Conservation (phyloP, 1,139 yeast species). For the Blastobotrys indianensis region DNA sequence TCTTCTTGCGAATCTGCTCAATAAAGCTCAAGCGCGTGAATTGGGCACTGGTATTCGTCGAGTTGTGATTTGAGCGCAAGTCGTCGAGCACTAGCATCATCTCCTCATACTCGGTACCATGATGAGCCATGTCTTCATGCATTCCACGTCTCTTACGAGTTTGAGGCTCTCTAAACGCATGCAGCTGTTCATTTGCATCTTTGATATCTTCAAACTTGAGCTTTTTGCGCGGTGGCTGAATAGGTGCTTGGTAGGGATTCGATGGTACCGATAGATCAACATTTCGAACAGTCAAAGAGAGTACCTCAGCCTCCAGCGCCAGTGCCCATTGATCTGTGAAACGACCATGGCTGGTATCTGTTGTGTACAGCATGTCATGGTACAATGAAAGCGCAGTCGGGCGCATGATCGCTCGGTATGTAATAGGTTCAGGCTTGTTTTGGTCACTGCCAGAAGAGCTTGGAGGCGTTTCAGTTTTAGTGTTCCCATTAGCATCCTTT, state of each 20-base stretch:
- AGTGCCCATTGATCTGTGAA: conserved; percentile 74
- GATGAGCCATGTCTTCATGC: conserved; percentile 65
- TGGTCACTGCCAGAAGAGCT: not conserved
- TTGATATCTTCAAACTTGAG: conserved; percentile 1
- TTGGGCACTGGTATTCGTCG: conserved; percentile 31
- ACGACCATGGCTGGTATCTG: conserved; percentile 62
- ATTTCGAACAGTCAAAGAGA: conserved; percentile 71
- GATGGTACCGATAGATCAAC: conserved; percentile 63
- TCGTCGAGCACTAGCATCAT: conserved; percentile 58
- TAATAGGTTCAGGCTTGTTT: conserved; percentile 33
- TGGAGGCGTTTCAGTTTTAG: conserved; percentile 4
- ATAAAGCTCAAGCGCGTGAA: conserved; percentile 39
- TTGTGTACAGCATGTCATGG: conserved; percentile 78
- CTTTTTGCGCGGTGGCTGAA: conserved; percentile 1
- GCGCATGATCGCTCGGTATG: conserved; percentile 67
- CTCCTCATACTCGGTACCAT: conserved; percentile 78
- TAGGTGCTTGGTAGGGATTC: conserved; percentile 7
- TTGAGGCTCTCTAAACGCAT: conserved; percentile 23
- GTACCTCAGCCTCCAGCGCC: conserved; percentile 77
- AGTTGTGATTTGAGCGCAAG: conserved; percentile 17
- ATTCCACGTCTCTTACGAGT: conserved; percentile 32
- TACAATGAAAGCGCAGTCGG: conserved; percentile 79
- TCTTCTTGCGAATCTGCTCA: conserved; percentile 36
- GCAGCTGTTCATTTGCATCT: conserved; percentile 18
- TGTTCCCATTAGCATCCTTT: conserved; percentile 8